Percentiles rank a stretch among this genome's conserved stretches.
phyloP scores from a whole-genome alignment of 2,329 filamentous ascomycete species.

The Diaporthe sp. region DNA sequence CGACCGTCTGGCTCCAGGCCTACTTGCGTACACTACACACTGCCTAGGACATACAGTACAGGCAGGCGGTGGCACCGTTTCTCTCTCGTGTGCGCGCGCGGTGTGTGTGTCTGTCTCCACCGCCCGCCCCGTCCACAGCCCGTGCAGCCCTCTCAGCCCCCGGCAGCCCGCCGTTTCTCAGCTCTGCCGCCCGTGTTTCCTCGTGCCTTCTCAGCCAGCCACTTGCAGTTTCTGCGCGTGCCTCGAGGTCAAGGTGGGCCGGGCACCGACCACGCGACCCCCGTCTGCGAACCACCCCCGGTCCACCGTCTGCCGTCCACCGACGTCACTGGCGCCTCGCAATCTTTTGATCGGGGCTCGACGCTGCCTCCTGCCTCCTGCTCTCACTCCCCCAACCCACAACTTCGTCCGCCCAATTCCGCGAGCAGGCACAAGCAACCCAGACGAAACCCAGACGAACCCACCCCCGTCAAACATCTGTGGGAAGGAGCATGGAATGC shows the following conservation, averaged over 20 bases:
- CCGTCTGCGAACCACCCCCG: not conserved
- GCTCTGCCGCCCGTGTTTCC: not conserved
- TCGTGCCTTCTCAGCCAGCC: not conserved
- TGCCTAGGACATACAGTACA: no score
- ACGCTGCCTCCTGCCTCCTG: not conserved
- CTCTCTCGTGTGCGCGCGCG: not conserved
- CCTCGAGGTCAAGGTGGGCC: not conserved
- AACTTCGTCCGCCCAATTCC: not conserved
- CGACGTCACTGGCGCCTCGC: conserved; percentile 28
- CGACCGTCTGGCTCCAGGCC: conserved; percentile 17
- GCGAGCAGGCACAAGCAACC: not conserved
- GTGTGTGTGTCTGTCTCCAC: not conserved
- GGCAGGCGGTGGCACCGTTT: not conserved
- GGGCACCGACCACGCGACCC: not conserved
- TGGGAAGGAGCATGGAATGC: not conserved
- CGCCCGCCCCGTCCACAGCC: no score
- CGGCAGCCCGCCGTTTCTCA: not conserved
- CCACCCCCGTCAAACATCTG: not conserved
- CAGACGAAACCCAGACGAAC: not conserved
- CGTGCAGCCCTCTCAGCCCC: not conserved
- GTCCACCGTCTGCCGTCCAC: not conserved
- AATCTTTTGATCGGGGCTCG: conserved; percentile 6
- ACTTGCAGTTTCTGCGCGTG: not conserved
- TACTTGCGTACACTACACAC: not conserved
- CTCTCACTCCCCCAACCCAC: conserved; percentile 15